phyloP scores from a whole-genome alignment of 163 green algal genomes.

The Prototheca cutis region DNA sequence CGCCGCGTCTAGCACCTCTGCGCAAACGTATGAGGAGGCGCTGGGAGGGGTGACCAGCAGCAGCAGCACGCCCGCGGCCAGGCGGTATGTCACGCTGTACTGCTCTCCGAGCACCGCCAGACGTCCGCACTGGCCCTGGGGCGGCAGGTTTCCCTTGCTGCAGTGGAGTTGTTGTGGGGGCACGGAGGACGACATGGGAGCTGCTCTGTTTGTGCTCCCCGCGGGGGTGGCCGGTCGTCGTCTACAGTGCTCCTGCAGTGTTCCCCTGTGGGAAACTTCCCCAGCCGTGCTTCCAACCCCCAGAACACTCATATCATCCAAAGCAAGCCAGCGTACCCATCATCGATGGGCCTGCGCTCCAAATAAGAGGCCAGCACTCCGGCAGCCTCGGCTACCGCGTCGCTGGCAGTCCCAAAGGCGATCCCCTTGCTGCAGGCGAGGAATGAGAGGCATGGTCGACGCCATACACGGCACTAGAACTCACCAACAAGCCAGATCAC shows the following conservation, averaged over 20 bases:
- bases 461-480: background rate
- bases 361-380: background rate
- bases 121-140: constrained; percentile 10
- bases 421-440: constrained; percentile 10
- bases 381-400: constrained; percentile 10
- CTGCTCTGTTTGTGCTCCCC: background rate
- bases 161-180: too few relatives aligned
- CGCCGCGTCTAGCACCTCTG: constrained; percentile 27
- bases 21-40: constrained; percentile 29
- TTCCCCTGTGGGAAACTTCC: background rate
- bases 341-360: background rate
- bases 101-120: constrained; percentile 8
- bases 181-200: background rate
- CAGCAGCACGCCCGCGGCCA: constrained; percentile 35
- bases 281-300: background rate
- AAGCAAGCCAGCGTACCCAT: constrained; percentile 1
- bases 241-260: too few relatives aligned
- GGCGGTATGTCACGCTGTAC: constrained; percentile 32
- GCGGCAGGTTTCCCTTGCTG: constrained; percentile 20
- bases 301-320: too few relatives aligned
- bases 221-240: background rate
- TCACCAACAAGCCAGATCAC: background rate
- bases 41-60: constrained; percentile 25
- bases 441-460: background rate
- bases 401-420: background rate